Evolutionary conservation across 305 asterid genomes (phyloP), one percentile per base, ranked within the genome.

Genomic region (Withania somnifera): DNA sequence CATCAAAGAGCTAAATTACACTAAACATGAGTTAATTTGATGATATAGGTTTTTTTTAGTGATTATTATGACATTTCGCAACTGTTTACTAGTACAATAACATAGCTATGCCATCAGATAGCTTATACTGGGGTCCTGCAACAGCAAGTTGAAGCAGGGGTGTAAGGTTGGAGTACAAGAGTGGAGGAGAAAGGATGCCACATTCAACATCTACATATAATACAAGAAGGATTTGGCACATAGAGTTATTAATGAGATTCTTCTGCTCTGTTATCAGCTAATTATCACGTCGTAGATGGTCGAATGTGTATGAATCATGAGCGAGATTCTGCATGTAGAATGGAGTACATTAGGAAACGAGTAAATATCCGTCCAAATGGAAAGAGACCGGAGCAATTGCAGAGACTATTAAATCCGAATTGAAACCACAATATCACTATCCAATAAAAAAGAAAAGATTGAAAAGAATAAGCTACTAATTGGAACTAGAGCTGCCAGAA

Each of bases 221-320:
- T 47, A 73, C 79, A 73, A 47, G 42, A 15, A 73, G 61, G 56
- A 73, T 51, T n/a, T 7, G 56, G 61, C 45, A n/a, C 14, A 17
- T 73, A 17, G 61, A 50, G 28, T 28, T 38, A 47, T 4, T 15
- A 24, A 47, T 8, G 42, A 45, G 22, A 73, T 8, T 47, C 17
- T 28, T 9, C 26, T 26, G 13, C 79, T 73, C 60, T 47, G 60
- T 28, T 47, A 38, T 38, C 34, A 20, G 19, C 77, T 68, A 75
- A 17, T 50, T 75, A 20, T 50, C 45, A 50, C 45, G 80, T 11
- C 80, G 45, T 50, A 75, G 80, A 75, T 75, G 80, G 61, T 50
- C 80, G 28, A 75, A 75, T 75, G 61, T 75, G 28, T 75, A 75
- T 26, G 80, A 75, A 75, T 75, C 80, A 50, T 75, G 80, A 28